These are phyloP conservation scores for Yarrowia deformans DNA, from an alignment of 805 yeast genomes.

Conservation along the genomic window DNA sequence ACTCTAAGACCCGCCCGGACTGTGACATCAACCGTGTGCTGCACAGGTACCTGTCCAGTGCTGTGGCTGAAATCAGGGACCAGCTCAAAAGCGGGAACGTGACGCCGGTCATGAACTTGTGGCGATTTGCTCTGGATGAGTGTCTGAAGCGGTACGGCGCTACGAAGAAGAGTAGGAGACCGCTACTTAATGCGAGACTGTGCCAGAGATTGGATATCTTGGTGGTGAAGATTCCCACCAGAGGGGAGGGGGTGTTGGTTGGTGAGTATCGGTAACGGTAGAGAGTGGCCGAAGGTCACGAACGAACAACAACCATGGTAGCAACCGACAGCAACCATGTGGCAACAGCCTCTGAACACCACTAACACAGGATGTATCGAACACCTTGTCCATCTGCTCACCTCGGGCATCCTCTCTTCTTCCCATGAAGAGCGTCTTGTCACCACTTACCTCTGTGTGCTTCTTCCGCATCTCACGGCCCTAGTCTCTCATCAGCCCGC, in stretches of 20 bases:
- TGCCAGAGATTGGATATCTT: constrained; percentile 9
- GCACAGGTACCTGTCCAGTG: constrained; percentile 3
- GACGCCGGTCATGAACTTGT: neutral
- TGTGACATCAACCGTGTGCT: neutral
- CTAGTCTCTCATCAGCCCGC: neutral
- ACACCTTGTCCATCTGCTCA: neutral
- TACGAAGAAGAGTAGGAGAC: too few relatives aligned
- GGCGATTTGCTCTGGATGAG: constrained; percentile 10
- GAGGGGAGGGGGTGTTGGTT: neutral
- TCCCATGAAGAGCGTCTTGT: neutral
- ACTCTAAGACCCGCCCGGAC: neutral
- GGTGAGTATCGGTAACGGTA: too few relatives aligned
- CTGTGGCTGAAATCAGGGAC: constrained; percentile 3
- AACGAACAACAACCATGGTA: too few relatives aligned
- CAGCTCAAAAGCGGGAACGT: neutral
- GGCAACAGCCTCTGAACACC: too few relatives aligned
- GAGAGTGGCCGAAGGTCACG: too few relatives aligned
- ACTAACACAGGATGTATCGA: neutral
- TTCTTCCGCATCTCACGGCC: neutral
- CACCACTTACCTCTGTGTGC: neutral
- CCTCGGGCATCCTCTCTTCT: neutral
- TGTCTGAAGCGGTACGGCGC: constrained; percentile 10
- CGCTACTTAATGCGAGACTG: neutral
- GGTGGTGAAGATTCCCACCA: constrained; percentile 1
- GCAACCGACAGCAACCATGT: too few relatives aligned